phyloP scores from a whole-genome alignment of 1,139 yeast genomes.

The Yamadazyma membranifaciens region DNA sequence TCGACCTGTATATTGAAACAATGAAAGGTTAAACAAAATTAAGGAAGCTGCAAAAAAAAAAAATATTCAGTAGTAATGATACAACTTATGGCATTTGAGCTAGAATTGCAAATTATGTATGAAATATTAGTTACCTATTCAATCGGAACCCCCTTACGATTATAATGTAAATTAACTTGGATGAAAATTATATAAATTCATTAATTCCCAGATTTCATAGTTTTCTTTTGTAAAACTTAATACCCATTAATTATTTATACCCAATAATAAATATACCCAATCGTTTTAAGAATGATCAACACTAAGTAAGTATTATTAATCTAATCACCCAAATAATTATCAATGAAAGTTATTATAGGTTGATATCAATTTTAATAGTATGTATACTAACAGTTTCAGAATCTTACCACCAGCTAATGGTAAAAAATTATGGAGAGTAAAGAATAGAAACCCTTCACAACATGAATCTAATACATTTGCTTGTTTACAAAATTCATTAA shows the following conservation, averaged over 20 bases:
- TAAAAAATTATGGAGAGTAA: conserved; percentile 45
- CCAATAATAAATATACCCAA: conserved; percentile 1
- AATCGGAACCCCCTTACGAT: no score
- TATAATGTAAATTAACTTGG: background rate
- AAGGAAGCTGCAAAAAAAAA: background rate
- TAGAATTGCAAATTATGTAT: no score
- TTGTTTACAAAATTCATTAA: conserved; percentile 46
- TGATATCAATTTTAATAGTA: no score
- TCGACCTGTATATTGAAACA: background rate
- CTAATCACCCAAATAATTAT: background rate
- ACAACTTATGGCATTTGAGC: no score
- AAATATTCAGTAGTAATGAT: background rate
- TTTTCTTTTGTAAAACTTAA: background rate
- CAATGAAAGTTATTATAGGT: no score
- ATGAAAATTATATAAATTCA: conserved; percentile 2
- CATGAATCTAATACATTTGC: conserved; percentile 24
- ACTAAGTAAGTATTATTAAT: background rate
- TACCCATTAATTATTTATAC: conserved; percentile 1
- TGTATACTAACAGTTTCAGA: conserved; percentile 16
- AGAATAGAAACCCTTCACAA: conserved; percentile 20
- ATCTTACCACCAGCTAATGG: conserved; percentile 48
- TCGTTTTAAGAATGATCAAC: background rate
- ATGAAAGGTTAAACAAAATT: background rate
- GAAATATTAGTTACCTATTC: no score
- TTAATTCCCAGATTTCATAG: background rate